A percentile compares a stretch with the other conserved stretches of the same genome.
phyloP scores from a whole-genome alignment of 2,329 filamentous ascomycete genomes.

The Aspergillus sp. region DNA sequence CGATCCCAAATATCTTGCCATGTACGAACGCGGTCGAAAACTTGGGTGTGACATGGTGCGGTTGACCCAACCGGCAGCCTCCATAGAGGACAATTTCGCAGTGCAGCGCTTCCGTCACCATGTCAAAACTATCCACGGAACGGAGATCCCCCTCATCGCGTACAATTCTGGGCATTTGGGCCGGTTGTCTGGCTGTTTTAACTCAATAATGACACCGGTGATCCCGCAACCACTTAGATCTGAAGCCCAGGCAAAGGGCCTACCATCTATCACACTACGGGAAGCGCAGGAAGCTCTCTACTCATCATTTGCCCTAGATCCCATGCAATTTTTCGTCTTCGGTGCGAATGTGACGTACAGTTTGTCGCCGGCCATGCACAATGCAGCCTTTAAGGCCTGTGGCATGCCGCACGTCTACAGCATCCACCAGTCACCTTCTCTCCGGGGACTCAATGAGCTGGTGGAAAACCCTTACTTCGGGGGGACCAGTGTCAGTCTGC shows the following conservation, averaged over 20 bases:
- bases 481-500: conserved; percentile 68
- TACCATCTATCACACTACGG: conserved; percentile 56
- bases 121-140: conserved; percentile 43
- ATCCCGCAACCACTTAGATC: conserved; percentile 48
- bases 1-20: conserved; percentile 52
- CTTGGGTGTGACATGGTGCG: conserved; percentile 63
- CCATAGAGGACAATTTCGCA: conserved; percentile 62
- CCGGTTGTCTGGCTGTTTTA: conserved; percentile 64
- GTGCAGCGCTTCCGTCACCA: conserved; percentile 55
- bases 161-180: conserved; percentile 65
- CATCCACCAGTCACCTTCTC: conserved; percentile 60
- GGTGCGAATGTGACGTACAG: conserved; percentile 71
- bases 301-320: conserved; percentile 63
- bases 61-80: conserved; percentile 56
- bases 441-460: conserved; percentile 63
- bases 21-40: conserved; percentile 57
- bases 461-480: conserved; percentile 67
- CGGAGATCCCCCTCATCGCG: conserved; percentile 55
- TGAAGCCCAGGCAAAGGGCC: conserved; percentile 42
- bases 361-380: conserved; percentile 75
- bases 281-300: conserved; percentile 66
- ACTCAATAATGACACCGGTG: conserved; percentile 62
- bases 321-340: conserved; percentile 70
- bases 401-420: conserved; percentile 68
- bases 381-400: conserved; percentile 62